Evolutionary conservation across 2,329 filamentous ascomycete genomes (phyloP), one percentile per base, ranked within the genome.

Genomic region (Claviceps sp.): DNA sequence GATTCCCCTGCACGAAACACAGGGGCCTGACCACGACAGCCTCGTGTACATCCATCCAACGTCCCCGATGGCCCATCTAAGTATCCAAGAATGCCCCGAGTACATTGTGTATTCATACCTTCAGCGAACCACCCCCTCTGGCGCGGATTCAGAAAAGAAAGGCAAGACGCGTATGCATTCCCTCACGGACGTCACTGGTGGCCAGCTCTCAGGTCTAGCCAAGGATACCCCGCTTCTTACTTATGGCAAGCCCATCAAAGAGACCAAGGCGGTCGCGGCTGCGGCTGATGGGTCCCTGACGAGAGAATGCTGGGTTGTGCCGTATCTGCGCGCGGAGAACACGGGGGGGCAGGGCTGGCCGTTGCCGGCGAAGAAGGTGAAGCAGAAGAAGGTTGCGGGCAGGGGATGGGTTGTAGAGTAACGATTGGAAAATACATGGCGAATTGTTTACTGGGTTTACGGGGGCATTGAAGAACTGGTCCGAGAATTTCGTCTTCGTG

Each of bases 181-280:
- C 3, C 75, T 98, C 20, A 91, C 89, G 2, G 80, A 90, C 29
- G 73, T 95, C 6, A 86, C 82, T 16, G 85, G 81, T 1, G 76
- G 78, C 2, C 86, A 94, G 64, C 75, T 98, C 5, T 80, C 86
- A 4, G 81, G 80, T 1, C 73, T 97, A 51, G 87, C 89, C 5
- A 85, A 88, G 63, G 87, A 86, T 0, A 97, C 93, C 13, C 87
- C 89, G 47, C 71, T 98, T 50, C 66, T 97, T 22, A 79, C 79
- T 39, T 89, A 91, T 58, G 87, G 88, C 3, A 97, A 97, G 71
- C 91, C 93, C 1, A 83, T 96, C 63, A 93, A 93, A 59, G 90
- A 93, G 72, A 78, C 86, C 14, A 71, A 77, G 57, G 62, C 70
- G 48, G n/a, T 46, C 4, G 66, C 68, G 42, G 68, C 64, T 46